A percentile compares a stretch with the other conserved stretches of the same genome.
phyloP scores from a whole-genome alignment of 1,284 basidiomycete species.

The Pseudozyma sp. region DNA sequence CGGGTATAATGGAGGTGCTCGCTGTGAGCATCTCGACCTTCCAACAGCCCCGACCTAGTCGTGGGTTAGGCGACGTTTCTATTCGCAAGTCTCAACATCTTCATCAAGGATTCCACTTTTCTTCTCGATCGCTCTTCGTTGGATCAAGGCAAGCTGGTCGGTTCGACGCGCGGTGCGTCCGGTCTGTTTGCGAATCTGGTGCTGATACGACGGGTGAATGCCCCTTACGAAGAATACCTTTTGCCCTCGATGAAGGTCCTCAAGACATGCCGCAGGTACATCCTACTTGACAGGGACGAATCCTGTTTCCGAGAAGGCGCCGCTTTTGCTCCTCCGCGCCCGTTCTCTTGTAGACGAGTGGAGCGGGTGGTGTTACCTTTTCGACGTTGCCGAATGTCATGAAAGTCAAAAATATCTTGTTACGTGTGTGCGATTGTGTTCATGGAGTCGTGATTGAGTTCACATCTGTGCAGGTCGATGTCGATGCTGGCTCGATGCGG shows the following conservation, averaged over 20 bases:
- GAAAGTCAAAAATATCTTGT: slow-evolving; percentile 32
- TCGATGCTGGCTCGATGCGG: too few species aligned
- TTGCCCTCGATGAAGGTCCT: slow-evolving; percentile 20
- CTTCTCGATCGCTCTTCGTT: slow-evolving; percentile 27
- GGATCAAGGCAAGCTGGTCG: slow-evolving; percentile 41
- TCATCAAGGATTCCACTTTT: slow-evolving; percentile 10
- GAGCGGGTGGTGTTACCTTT: slow-evolving; percentile 4
- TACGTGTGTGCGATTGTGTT: slow-evolving; percentile 8
- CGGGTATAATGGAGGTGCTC: too few species aligned
- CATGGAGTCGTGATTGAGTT: background rate
- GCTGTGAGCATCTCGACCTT: background rate
- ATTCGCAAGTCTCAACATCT: slow-evolving; percentile 14
- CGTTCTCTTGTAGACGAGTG: slow-evolving; percentile 11
- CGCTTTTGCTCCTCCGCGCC: slow-evolving; percentile 24
- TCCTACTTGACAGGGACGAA: slow-evolving; percentile 46
- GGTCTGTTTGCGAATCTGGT: slow-evolving; percentile 43
- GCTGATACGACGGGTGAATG: slow-evolving; percentile 25
- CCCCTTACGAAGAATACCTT: slow-evolving; percentile 17
- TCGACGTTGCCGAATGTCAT: slow-evolving; percentile 50
- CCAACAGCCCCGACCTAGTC: slow-evolving; percentile 9
- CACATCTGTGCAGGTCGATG: background rate
- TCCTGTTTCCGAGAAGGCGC: slow-evolving; percentile 32
- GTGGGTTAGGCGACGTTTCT: slow-evolving; percentile 24
- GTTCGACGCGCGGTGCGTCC: slow-evolving; percentile 26
- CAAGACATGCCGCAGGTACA: slow-evolving; percentile 40